Percentiles rank a stretch among this genome's conserved stretches.
These are phyloP conservation scores for Penicillium sp. DNA, from an alignment of 2,329 filamentous ascomycete species.

Conservation along the genomic window DNA sequence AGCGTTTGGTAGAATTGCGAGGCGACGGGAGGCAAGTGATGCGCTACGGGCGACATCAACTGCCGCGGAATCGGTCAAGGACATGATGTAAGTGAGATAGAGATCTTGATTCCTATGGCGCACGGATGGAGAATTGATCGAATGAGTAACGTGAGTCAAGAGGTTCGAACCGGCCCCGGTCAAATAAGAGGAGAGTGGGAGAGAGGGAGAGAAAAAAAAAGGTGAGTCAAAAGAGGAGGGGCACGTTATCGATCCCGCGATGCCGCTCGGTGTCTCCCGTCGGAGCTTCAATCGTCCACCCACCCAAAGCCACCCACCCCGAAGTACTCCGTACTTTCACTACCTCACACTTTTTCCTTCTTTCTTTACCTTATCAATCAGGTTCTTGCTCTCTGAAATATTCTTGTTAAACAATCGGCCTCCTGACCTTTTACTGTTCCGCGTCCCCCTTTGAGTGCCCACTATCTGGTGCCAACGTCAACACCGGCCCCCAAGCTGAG, in stretches of 20 bases:
- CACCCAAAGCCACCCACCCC: no score
- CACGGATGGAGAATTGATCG: background rate
- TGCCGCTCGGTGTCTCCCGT: background rate
- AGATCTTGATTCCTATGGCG: background rate
- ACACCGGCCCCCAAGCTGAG: background rate
- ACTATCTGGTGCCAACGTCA: background rate
- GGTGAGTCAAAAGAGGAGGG: constrained; percentile 10
- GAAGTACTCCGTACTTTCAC: no score
- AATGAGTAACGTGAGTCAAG: no score
- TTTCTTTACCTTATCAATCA: background rate
- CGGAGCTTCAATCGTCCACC: background rate
- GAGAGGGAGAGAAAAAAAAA: no score
- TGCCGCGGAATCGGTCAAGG: constrained; percentile 79
- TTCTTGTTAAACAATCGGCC: background rate
- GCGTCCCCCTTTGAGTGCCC: background rate
- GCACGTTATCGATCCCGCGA: constrained; percentile 7
- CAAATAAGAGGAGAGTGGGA: no score
- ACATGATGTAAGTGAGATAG: constrained; percentile 57
- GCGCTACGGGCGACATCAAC: constrained; percentile 72
- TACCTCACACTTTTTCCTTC: background rate
- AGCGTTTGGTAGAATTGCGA: constrained; percentile 71
- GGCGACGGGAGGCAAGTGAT: constrained; percentile 73
- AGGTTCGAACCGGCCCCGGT: no score
- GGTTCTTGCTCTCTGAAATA: background rate
- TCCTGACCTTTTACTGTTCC: background rate